Conservation (phyloP, 257 asterid genomes). For the Nicotiana knightiana region DNA sequence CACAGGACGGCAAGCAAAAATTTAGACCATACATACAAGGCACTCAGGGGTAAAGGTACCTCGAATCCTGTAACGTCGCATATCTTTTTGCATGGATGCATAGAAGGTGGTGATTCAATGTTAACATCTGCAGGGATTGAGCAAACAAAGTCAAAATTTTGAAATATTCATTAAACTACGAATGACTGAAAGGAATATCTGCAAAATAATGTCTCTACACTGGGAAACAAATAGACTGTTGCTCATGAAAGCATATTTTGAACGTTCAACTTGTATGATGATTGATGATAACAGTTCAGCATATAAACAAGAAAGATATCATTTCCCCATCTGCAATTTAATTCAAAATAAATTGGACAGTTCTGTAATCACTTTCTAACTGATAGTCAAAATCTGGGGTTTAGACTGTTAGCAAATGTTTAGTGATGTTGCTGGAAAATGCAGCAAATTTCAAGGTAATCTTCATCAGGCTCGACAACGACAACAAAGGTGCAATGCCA, state of each 20-base stretch:
- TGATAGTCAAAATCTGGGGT: not conserved
- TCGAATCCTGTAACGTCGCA: constrained; percentile 91
- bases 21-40: not conserved
- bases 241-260: not conserved
- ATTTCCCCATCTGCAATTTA: not conserved
- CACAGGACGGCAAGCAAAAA: not conserved
- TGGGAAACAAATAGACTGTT: not conserved
- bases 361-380: not conserved
- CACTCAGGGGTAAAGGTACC: constrained; percentile 30
- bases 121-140: constrained; percentile 46
- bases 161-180: not conserved
- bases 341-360: not conserved
- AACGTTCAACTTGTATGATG: not conserved
- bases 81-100: constrained; percentile 75
- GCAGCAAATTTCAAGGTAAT: not conserved
- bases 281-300: not conserved
- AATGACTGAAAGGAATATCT: not conserved
- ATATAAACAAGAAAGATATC: not conserved
- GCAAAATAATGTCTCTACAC: not conserved
- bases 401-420: not conserved
- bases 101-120: constrained; percentile 82
- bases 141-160: not conserved
- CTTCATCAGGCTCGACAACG: not conserved
- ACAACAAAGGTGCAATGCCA: not conserved
- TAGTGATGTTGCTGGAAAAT: not conserved